Conservation (phyloP, 805 yeast species). For the Cyberlindnera galapagoensis region DNA sequence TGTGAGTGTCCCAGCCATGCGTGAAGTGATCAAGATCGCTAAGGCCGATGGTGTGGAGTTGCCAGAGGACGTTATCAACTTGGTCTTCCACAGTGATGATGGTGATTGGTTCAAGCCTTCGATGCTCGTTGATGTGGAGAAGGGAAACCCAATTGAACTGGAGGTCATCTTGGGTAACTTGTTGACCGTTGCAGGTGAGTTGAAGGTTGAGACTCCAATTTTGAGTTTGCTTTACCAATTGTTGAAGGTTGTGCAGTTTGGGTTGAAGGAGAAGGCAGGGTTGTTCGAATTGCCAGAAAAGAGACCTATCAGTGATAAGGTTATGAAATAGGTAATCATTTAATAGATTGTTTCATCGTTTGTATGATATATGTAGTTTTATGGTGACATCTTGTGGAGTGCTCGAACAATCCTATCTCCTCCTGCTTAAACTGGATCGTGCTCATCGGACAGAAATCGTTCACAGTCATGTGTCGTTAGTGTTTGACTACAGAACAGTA, state of each 20-base stretch:
- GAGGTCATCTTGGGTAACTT: slow-evolving; percentile 70
- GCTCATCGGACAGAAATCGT: too few species aligned
- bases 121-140: slow-evolving; percentile 64
- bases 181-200: slow-evolving; percentile 42
- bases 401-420: too few species aligned
- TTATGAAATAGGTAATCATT: too few species aligned
- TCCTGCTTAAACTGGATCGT: too few species aligned
- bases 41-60: slow-evolving; percentile 58
- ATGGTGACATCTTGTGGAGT: too few species aligned
- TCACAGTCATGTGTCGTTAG: neutral
- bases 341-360: too few species aligned
- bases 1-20: slow-evolving; percentile 54
- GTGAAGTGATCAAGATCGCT: slow-evolving; percentile 59
- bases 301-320: slow-evolving; percentile 26
- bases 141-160: slow-evolving; percentile 62
- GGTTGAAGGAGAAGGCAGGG: slow-evolving; percentile 52
- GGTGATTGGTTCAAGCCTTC: slow-evolving; percentile 59
- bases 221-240: slow-evolving; percentile 52
- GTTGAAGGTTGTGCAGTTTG: slow-evolving; percentile 55
- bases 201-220: slow-evolving; percentile 49
- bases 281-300: slow-evolving; percentile 34
- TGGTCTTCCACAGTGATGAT: slow-evolving; percentile 51
- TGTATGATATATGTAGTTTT: too few species aligned
- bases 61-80: slow-evolving; percentile 40
- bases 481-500: too few species aligned